phyloP scores from a whole-genome alignment of 352 stramenopile genomes.

The Pythium sukuiense region DNA sequence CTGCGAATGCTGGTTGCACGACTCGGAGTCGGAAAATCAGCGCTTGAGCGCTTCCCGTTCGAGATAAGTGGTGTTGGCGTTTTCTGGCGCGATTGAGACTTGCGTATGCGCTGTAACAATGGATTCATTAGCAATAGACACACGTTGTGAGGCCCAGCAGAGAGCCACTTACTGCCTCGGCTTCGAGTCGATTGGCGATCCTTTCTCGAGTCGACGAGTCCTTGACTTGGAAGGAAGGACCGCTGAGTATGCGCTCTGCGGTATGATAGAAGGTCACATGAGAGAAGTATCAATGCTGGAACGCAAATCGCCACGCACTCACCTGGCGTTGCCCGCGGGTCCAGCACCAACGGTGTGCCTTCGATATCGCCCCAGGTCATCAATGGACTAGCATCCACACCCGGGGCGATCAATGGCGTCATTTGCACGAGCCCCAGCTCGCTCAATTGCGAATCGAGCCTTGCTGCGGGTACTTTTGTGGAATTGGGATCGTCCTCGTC shows the following conservation, averaged over 20 bases:
- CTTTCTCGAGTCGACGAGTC: slow-evolving; percentile 65
- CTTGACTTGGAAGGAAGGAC: slow-evolving; percentile 64
- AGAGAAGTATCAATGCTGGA: background rate
- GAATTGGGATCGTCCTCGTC: background rate
- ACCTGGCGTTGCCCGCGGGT: slow-evolving; percentile 44
- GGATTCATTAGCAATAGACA: background rate
- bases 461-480: background rate
- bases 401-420: slow-evolving; percentile 74
- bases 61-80: slow-evolving; percentile 22
- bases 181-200: slow-evolving; percentile 58
- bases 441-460: background rate
- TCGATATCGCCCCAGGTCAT: slow-evolving; percentile 89
- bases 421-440: slow-evolving; percentile 59
- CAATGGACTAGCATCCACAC: slow-evolving; percentile 68
- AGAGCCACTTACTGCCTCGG: slow-evolving; percentile 42
- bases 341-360: slow-evolving; percentile 67
- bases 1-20: slow-evolving; percentile 42
- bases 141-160: background rate
- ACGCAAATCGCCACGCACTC: background rate
- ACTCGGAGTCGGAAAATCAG: slow-evolving; percentile 21
- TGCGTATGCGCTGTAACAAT: slow-evolving; percentile 15
- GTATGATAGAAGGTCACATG: background rate
- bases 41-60: slow-evolving; percentile 31
- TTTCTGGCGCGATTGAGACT: slow-evolving; percentile 18
- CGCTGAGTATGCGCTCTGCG: slow-evolving; percentile 39